These are phyloP conservation scores for Mortierella sp. DNA, from an alignment of 371 early-diverging fungal species.

Conservation along the genomic window DNA sequence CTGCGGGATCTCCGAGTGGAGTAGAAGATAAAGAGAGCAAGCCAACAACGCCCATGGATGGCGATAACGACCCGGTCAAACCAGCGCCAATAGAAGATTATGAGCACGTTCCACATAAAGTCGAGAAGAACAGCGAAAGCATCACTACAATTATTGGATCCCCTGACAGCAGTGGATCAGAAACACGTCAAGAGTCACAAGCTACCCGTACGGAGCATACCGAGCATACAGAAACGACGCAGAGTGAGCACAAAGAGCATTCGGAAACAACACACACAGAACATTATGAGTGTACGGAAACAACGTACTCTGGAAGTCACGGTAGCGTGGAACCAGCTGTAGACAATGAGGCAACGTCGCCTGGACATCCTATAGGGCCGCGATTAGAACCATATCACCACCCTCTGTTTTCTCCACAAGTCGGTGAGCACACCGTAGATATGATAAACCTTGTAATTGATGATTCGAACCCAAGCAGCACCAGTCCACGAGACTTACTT, in stretches of 20 bases:
- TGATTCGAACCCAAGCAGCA: slow-evolving; percentile 25
- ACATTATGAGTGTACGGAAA: neutral
- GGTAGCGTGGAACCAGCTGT: neutral
- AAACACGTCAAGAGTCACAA: neutral
- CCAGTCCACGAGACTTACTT: slow-evolving; percentile 19
- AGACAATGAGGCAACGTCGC: neutral
- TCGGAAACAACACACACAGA: neutral
- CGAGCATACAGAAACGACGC: neutral
- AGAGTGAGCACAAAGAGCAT: neutral
- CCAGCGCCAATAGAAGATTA: slow-evolving; percentile 15
- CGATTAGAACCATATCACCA: slow-evolving; percentile 19
- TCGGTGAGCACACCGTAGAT: slow-evolving; percentile 28
- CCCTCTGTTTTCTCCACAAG: slow-evolving; percentile 25
- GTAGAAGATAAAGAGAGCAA: slow-evolving; percentile 3
- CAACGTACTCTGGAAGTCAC: slow-evolving; percentile 1
- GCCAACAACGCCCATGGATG: slow-evolving; percentile 1
- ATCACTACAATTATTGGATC: neutral
- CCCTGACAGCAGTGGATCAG: neutral
- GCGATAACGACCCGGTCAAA: slow-evolving; percentile 6
- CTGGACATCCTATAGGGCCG: neutral
- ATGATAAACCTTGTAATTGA: slow-evolving; percentile 35
- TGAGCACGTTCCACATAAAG: neutral
- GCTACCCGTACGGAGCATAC: neutral
- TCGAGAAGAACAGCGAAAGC: slow-evolving; percentile 1
- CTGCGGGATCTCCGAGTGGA: neutral